Base-by-base conservation (phyloP, 768 basidiomycete species). In the Russula dissimulans region DNA sequence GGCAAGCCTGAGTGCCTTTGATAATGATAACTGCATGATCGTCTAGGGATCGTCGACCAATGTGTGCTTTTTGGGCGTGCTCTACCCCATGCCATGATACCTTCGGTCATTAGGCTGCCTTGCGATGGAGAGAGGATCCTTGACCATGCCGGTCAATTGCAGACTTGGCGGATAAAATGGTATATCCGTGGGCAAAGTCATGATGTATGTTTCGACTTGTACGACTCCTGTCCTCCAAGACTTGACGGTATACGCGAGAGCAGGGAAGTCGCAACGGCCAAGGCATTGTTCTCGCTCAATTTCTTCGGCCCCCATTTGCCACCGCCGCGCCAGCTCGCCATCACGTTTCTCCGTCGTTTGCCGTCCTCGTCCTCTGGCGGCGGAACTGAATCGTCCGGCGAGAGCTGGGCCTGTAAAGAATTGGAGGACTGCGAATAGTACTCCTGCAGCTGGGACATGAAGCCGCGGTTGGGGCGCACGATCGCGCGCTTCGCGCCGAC, bases 391-490 rank as follows among this genome's bases (percentile, higher is more conserved):
- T 45, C 62, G 4, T 26, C 43, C 46, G 10, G 22, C 22, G 22
- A 14, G 42, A 64, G 4, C 3, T 38, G 8, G 17, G 36, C 62
- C 39, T 47, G 53, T 5, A 47, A 34, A 36, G 53, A 46, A 41
- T 63, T 15, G 18, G 61, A 62, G 5, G 18, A n/a, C 41, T 8
- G 46, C 22, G 46, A 52, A 22, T 57, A 11, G 56, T 57, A 73
- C 39, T 64, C 46, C 53, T 63, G 46, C 42, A 74, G 68, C 61
- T 74, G 73, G n/a, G 53, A 45, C 57, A 70, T 54, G 63, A 74
- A 74, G 11, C 73, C 73, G 17, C 53, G 49, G 56, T 74, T 74
- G 14, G 73, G 73, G 31, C 65, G 53, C 31, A 69, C 69, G 26
- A 73, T 60, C 18, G 57, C 32, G 2, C 73, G 64, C 18, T 61